Conservation (phyloP, 2,329 filamentous ascomycete genomes). For the Fusarium buharicum region DNA sequence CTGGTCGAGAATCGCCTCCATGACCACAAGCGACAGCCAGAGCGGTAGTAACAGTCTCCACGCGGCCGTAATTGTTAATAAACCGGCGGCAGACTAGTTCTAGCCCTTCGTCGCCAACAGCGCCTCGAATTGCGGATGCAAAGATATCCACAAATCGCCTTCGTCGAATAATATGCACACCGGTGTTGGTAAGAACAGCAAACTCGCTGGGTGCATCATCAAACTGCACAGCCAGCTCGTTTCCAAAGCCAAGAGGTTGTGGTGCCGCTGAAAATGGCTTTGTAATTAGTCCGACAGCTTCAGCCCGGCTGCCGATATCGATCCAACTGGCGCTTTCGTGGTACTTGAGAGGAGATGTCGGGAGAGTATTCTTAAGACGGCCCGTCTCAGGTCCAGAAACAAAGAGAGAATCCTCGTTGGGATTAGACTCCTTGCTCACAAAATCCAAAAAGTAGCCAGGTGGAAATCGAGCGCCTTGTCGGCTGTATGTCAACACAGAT, state of each 20-base stretch:
- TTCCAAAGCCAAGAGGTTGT: constrained; percentile 84
- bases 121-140: constrained; percentile 79
- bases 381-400: constrained; percentile 89
- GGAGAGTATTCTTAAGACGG: constrained; percentile 73
- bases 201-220: constrained; percentile 85
- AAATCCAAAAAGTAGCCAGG: constrained; percentile 95
- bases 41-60: constrained; percentile 89
- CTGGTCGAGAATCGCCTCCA: constrained; percentile 77
- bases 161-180: constrained; percentile 85
- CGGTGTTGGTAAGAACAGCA: constrained; percentile 89
- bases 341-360: constrained; percentile 67
- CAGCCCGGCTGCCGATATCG: constrained; percentile 75
- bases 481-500: constrained; percentile 60
- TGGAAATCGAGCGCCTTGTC: constrained; percentile 71
- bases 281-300: constrained; percentile 82
- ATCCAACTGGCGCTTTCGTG: constrained; percentile 86
- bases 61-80: constrained; percentile 84
- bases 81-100: constrained; percentile 86
- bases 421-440: constrained; percentile 70
- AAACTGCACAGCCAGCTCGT: constrained; percentile 96
- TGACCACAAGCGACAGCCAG: constrained; percentile 95
- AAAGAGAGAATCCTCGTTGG: constrained; percentile 76
- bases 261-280: constrained; percentile 75
- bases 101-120: constrained; percentile 79
- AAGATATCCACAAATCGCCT: constrained; percentile 92